phyloP scores from a whole-genome alignment of 1,284 basidiomycete species.

The Ganoderma lucidum region DNA sequence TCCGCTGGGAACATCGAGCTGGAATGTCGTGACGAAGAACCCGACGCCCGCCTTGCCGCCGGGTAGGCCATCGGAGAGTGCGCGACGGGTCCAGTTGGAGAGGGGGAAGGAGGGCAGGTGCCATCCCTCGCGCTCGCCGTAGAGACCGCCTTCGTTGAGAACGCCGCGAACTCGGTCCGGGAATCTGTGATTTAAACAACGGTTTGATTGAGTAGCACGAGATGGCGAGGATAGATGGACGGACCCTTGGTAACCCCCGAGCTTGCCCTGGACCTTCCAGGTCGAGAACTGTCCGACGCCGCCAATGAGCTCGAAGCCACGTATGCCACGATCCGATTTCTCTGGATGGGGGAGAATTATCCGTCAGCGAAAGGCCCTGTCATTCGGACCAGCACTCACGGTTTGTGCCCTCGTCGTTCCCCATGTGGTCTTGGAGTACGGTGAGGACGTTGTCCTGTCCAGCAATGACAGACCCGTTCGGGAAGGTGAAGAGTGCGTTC shows the following conservation, averaged over 20 bases:
- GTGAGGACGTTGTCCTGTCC: conserved; percentile 78
- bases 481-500: conserved; percentile 67
- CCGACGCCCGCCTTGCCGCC: conserved; percentile 67
- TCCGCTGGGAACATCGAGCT: conserved; percentile 61
- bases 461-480: conserved; percentile 54
- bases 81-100: conserved; percentile 61
- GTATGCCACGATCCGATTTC: conserved; percentile 80
- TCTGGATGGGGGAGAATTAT: conserved; percentile 22
- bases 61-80: conserved; percentile 65
- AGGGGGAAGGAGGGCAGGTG: conserved; percentile 80
- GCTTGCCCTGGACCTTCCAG: conserved; percentile 87
- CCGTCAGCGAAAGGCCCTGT: too few species aligned
- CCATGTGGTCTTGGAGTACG: conserved; percentile 84
- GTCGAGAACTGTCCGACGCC: conserved; percentile 58
- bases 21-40: conserved; percentile 81
- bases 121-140: conserved; percentile 82
- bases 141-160: conserved; percentile 84
- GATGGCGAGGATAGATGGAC: neutral
- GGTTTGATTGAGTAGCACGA: neutral
- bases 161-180: conserved; percentile 74
- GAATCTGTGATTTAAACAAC: conserved; percentile 49
- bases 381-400: neutral
- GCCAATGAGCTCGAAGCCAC: conserved; percentile 70
- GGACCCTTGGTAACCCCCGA: conserved; percentile 69
- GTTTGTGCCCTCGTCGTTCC: conserved; percentile 64